Evolutionary conservation across 805 yeast genomes (phyloP), one percentile per base, ranked within the genome.

Genomic region (Saccharomycopsis microspora): DNA sequence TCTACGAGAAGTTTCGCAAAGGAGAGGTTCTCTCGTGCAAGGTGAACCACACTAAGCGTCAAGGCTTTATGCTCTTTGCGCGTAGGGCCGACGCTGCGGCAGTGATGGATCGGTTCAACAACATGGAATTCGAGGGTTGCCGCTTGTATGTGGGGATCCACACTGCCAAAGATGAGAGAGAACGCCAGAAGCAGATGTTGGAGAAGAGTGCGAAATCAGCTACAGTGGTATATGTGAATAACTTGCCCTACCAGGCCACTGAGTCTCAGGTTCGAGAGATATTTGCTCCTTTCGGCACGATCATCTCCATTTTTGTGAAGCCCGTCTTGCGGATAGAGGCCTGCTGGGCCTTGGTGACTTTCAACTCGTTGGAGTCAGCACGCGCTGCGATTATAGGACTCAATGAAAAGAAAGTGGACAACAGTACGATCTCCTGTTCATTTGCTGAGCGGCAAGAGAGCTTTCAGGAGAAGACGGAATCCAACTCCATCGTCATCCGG

Each of bases 1-100:
- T 76, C 54, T 76, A 71, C 58, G 77, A 72, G 47, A 64, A 67
- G 5, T 76, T 77, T 55, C 73, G 67, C 51, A 56, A 57, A 1
- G 80, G 79, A 29, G 69, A 66, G 44, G 64, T 70, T 5, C 48
- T 69, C 4, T 69, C 74, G 4, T 69, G 74, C 43, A 70, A 69
- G 47, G 46, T 69, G 38, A 66, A 67, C 44, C 48, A 57, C 40
- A 55, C 57, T 6, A 69, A 69, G 53, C 59, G 58, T 39, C 67
- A 68, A 44, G 75, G 72, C 0, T 70, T 68, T 45, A 59, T 70
- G 27, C 62, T 65, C 35, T 70, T 69, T 50, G 63, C 62, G 35
- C 54, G 58, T 39, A 60, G 58, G 36, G 39, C 50, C 3, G 57
- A 57, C 39, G 75, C 75, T 3, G 56, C 57, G 30, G 53, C 49